Percentiles rank a stretch among this genome's conserved stretches.
These are phyloP conservation scores for Graphilbum sp. DNA, from an alignment of 2,329 filamentous ascomycete genomes.

Conservation along the genomic window DNA sequence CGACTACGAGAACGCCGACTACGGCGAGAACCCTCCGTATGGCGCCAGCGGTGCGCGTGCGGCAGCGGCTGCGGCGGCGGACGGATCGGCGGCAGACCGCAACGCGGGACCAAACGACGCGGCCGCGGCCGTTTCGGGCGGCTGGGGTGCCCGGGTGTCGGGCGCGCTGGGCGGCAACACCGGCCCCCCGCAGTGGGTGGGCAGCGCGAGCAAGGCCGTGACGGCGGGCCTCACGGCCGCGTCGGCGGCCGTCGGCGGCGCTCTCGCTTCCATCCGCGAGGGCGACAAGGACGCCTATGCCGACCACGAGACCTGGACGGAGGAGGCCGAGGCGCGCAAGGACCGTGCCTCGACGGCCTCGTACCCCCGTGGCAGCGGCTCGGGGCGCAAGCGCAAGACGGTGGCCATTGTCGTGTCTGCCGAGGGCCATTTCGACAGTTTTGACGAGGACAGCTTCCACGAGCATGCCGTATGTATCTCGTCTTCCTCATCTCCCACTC, in stretches of 20 bases:
- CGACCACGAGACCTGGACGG: conserved; percentile 83
- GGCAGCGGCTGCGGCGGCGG: conserved; percentile 19
- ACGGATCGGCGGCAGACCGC: no score
- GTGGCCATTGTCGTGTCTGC: conserved; percentile 84
- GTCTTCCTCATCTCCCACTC: no score
- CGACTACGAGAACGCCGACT: conserved; percentile 31
- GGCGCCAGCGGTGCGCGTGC: conserved; percentile 20
- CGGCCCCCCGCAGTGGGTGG: conserved; percentile 77
- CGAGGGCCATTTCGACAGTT: conserved; percentile 42
- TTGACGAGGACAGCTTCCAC: conserved; percentile 44
- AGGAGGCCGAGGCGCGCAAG: conserved; percentile 61
- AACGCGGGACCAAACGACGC: no score
- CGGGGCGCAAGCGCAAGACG: conserved; percentile 43
- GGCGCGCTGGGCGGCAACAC: conserved; percentile 68
- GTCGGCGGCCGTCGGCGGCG: conserved; percentile 66
- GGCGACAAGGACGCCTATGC: conserved; percentile 66
- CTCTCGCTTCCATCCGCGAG: conserved; percentile 67
- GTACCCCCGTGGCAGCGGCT: background rate
- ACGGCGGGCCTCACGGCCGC: conserved; percentile 70
- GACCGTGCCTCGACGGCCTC: conserved; percentile 8
- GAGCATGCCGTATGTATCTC: conserved; percentile 61
- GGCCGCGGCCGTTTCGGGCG: conserved; percentile 41
- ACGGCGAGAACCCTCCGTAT: conserved; percentile 34
- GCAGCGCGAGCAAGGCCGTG: conserved; percentile 66
- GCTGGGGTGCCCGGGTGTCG: conserved; percentile 63